Evolutionary conservation across 345 rosid genomes (phyloP).

Genomic region (Aquilaria malaccensis): DNA sequence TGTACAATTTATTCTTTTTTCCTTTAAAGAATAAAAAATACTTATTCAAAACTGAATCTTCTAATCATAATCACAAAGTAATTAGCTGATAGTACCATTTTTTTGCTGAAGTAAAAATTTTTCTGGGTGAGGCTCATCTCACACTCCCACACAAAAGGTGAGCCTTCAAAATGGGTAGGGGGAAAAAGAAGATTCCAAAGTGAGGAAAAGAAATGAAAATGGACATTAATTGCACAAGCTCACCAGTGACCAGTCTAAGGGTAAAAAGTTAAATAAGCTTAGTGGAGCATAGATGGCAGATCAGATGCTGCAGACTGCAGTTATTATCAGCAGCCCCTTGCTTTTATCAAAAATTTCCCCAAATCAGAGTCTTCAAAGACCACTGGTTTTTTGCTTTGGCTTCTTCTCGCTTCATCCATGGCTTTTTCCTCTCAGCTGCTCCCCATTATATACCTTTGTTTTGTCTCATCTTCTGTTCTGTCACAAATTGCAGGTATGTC

Average conservation of each 20-base stretch:
- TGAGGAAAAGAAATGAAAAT: slow-evolving; percentile 14
- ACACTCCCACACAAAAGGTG: neutral
- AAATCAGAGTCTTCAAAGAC: neutral
- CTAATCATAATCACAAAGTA: too few relatives aligned
- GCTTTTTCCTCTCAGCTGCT: slow-evolving; percentile 35
- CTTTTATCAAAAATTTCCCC: slow-evolving; percentile 11
- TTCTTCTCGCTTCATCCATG: slow-evolving; percentile 34
- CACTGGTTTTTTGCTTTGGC: slow-evolving; percentile 10
- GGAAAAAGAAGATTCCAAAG: slow-evolving; percentile 39
- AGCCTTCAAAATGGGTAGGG: neutral
- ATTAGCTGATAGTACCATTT: too few relatives aligned
- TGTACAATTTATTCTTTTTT: too few relatives aligned
- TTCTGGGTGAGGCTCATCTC: neutral
- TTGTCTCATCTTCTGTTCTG: slow-evolving; percentile 24
- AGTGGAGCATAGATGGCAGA: slow-evolving; percentile 8
- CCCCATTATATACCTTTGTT: slow-evolving; percentile 27
- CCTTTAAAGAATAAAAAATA: too few relatives aligned
- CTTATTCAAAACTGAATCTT: too few relatives aligned
- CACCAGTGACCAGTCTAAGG: slow-evolving; percentile 13
- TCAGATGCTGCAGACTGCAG: slow-evolving; percentile 14
- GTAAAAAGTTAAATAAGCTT: slow-evolving; percentile 3
- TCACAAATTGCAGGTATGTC: slow-evolving; percentile 56
- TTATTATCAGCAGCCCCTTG: slow-evolving; percentile 4
- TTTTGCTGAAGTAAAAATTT: too few relatives aligned
- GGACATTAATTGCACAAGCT: slow-evolving; percentile 24